Evolutionary conservation across 2,329 filamentous ascomycete genomes (phyloP).

Genomic region (Daldinia eschscholtzii): DNA sequence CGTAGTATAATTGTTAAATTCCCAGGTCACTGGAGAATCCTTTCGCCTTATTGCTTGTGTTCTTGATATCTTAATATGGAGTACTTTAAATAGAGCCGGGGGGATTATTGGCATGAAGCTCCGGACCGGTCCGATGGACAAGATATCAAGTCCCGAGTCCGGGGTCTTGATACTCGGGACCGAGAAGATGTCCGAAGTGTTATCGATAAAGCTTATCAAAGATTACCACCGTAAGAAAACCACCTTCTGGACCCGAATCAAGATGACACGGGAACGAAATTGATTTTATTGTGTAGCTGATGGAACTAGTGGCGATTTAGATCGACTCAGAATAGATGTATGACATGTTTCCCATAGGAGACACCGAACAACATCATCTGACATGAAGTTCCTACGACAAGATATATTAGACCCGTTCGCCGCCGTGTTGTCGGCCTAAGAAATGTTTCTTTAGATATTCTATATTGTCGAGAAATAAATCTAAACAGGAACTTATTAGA

Average conservation of each 20-base stretch:
- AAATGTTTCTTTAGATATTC: background rate
- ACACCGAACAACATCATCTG: background rate
- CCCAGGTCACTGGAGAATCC: background rate
- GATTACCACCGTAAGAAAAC: background rate
- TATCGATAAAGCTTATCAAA: slow-evolving; percentile 7
- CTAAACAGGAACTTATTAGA: background rate
- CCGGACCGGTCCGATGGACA: background rate
- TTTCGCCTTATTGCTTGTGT: no score
- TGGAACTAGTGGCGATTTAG: background rate
- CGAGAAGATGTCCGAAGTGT: slow-evolving; percentile 3
- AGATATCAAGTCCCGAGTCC: background rate
- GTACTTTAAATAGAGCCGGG: background rate
- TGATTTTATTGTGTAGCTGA: background rate
- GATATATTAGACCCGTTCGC: slow-evolving; percentile 7
- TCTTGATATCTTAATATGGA: background rate
- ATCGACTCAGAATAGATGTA: background rate
- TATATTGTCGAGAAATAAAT: background rate
- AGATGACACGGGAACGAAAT: background rate
- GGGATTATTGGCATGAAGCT: background rate
- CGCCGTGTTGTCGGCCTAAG: background rate
- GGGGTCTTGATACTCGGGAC: background rate
- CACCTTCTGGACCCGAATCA: background rate
- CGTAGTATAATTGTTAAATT: background rate
- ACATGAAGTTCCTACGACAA: background rate
- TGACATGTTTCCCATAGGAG: background rate